Percentiles rank a stretch among this genome's conserved stretches.
These are phyloP conservation scores for Colletotrichum sp. DNA, from an alignment of 2,329 filamentous ascomycete genomes.

Conservation along the genomic window DNA sequence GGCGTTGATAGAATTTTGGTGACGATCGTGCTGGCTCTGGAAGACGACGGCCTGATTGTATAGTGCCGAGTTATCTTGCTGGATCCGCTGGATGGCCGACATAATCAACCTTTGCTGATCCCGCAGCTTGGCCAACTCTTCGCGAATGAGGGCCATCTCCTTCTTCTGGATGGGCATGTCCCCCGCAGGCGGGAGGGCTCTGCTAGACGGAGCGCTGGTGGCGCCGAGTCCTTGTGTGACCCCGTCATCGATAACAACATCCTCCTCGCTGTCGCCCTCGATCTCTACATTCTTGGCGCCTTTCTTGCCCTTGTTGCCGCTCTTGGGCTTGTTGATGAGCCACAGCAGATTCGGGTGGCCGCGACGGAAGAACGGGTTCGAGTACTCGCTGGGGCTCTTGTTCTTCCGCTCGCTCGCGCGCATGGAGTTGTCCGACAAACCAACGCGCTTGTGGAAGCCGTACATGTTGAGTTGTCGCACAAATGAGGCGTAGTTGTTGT, in stretches of 20 bases:
- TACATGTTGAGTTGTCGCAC: slow-evolving; percentile 97
- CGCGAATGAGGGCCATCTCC: slow-evolving; percentile 78
- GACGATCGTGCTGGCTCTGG: slow-evolving; percentile 90
- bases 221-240: slow-evolving; percentile 20
- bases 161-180: slow-evolving; percentile 64
- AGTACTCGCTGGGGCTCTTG: slow-evolving; percentile 98
- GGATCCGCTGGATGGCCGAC: slow-evolving; percentile 78
- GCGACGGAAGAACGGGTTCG: slow-evolving; percentile 93
- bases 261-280: slow-evolving; percentile 73
- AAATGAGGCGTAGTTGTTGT: slow-evolving; percentile 98
- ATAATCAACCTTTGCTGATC: slow-evolving; percentile 88
- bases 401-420: slow-evolving; percentile 95
- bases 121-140: slow-evolving; percentile 82
- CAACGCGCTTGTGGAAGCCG: slow-evolving; percentile 95
- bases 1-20: slow-evolving; percentile 98
- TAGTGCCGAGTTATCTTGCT: slow-evolving; percentile 85
- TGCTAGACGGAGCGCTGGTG: slow-evolving; percentile 29
- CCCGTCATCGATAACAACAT: slow-evolving; percentile 47
- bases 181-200: slow-evolving; percentile 48
- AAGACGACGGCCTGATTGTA: slow-evolving; percentile 89
- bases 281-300: slow-evolving; percentile 67
- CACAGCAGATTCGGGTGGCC: slow-evolving; percentile 92
- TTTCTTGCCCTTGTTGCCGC: slow-evolving; percentile 64
- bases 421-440: slow-evolving; percentile 96
- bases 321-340: slow-evolving; percentile 96